Evolutionary conservation across 164 flowering plant species (phyloP).

Genomic region (Chimonanthus praecox): DNA sequence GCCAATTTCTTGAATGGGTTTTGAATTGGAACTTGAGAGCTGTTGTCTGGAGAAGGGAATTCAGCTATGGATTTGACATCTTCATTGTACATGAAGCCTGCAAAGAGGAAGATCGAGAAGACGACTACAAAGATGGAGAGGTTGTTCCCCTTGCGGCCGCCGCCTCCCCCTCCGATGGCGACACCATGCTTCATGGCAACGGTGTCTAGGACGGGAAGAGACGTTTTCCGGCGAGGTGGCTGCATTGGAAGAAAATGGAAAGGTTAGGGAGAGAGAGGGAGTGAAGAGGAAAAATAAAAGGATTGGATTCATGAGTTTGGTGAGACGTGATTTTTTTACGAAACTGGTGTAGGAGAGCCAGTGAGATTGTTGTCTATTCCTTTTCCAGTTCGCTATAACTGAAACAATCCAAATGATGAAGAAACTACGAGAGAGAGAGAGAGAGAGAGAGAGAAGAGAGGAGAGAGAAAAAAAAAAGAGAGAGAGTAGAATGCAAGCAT

Average conservation of each 20-base stretch:
- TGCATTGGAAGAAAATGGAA: constrained; percentile 34
- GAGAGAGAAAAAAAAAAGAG: not conserved
- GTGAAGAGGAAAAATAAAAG: constrained; percentile 8
- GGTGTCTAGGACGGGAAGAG: constrained; percentile 24
- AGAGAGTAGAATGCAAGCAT: not conserved
- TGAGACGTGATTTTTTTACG: not conserved
- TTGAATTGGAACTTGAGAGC: constrained; percentile 12
- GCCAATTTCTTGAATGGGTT: not conserved
- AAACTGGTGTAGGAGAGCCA: constrained; percentile 1
- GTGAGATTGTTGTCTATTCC: not conserved
- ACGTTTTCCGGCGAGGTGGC: constrained; percentile 48
- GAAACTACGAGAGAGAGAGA: not conserved
- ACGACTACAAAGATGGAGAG: constrained; percentile 67
- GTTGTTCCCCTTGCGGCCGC: constrained; percentile 46
- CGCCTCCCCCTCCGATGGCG: constrained; percentile 1
- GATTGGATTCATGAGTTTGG: constrained; percentile 6
- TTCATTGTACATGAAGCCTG: constrained; percentile 90
- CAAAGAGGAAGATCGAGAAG: constrained; percentile 69
- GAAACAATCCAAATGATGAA: not conserved
- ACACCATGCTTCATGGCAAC: constrained; percentile 43
- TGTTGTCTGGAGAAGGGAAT: constrained; percentile 53
- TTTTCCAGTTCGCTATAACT: constrained; percentile 1
- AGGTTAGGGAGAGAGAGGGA: constrained; percentile 5
- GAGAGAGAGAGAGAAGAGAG: constrained; percentile 13
- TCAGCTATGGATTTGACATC: constrained; percentile 90